Conservation (phyloP, 2,329 filamentous ascomycete genomes). For the Zasmidium angulare region DNA sequence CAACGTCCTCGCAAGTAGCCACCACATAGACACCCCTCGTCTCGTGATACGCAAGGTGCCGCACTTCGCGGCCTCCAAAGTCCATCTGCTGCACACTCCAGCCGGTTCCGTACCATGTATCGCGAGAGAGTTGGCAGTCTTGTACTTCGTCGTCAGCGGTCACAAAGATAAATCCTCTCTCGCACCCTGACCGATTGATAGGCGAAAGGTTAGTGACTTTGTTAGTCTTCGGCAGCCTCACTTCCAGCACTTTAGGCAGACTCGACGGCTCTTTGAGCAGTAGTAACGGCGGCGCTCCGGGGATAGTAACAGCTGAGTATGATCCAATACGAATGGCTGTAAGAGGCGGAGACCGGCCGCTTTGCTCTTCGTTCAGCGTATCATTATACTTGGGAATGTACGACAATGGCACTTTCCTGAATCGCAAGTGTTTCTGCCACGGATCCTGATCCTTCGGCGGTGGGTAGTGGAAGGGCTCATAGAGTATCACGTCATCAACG, state of each 20-base stretch:
- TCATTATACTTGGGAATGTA: slow-evolving; percentile 61
- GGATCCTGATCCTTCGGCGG: neutral
- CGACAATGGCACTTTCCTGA: slow-evolving; percentile 72
- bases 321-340: slow-evolving; percentile 67
- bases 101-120: slow-evolving; percentile 71
- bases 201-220: slow-evolving; percentile 55
- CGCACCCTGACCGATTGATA: slow-evolving; percentile 75
- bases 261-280: slow-evolving; percentile 80
- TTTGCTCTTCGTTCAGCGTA: slow-evolving; percentile 51
- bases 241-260: slow-evolving; percentile 60
- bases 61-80: slow-evolving; percentile 58
- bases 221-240: slow-evolving; percentile 10
- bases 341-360: slow-evolving; percentile 49
- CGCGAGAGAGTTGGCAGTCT: slow-evolving; percentile 68
- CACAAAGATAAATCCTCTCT: slow-evolving; percentile 68
- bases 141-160: slow-evolving; percentile 57
- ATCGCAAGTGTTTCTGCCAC: slow-evolving; percentile 63
- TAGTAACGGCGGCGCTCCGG: slow-evolving; percentile 77
- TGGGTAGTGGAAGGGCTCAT: slow-evolving; percentile 69
- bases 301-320: slow-evolving; percentile 78
- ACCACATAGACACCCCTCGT: slow-evolving; percentile 74
- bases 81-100: slow-evolving; percentile 72
- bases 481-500: slow-evolving; percentile 81
- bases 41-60: slow-evolving; percentile 73
- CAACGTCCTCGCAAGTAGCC: slow-evolving; percentile 65